Conservation (phyloP, 2,329 filamentous ascomycete genomes). For the Colletotrichum scovillei region DNA sequence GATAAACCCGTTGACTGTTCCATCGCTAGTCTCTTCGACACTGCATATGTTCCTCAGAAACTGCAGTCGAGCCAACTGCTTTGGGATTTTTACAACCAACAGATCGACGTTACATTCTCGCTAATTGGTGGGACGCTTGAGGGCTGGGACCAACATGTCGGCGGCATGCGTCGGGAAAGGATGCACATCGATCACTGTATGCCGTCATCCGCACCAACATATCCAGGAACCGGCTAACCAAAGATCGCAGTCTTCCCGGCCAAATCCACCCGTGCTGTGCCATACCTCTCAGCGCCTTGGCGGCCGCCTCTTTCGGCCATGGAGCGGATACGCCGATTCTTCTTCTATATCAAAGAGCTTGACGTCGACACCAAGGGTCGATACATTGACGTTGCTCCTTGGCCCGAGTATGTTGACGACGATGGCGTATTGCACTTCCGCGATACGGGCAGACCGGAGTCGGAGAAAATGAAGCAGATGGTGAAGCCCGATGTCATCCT, state of each 20-base stretch:
- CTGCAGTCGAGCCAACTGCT: slow-evolving; percentile 52
- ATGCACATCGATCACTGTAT: slow-evolving; percentile 35
- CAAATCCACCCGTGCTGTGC: slow-evolving; percentile 47
- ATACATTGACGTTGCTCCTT: slow-evolving; percentile 50
- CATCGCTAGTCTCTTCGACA: slow-evolving; percentile 62
- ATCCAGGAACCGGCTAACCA: neutral
- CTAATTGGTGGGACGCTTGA: slow-evolving; percentile 56
- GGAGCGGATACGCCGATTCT: slow-evolving; percentile 45
- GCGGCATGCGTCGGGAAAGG: slow-evolving; percentile 48
- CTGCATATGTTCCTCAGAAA: slow-evolving; percentile 59
- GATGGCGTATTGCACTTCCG: slow-evolving; percentile 47
- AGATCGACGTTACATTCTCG: slow-evolving; percentile 56
- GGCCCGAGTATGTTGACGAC: slow-evolving; percentile 45
- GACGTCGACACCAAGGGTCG: slow-evolving; percentile 39
- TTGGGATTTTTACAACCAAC: slow-evolving; percentile 55
- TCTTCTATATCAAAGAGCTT: slow-evolving; percentile 43
- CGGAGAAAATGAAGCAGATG: slow-evolving; percentile 42
- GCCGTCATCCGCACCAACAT: neutral
- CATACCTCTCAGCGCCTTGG: slow-evolving; percentile 48
- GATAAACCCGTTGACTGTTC: slow-evolving; percentile 58
- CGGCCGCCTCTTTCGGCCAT: slow-evolving; percentile 40
- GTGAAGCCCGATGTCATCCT: slow-evolving; percentile 50
- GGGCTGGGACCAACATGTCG: slow-evolving; percentile 61
- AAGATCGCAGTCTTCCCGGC: slow-evolving; percentile 44
- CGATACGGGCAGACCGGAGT: slow-evolving; percentile 44